phyloP scores from a whole-genome alignment of 495 filamentous ascomycete genomes.

The Lophiostoma macrostomum region DNA sequence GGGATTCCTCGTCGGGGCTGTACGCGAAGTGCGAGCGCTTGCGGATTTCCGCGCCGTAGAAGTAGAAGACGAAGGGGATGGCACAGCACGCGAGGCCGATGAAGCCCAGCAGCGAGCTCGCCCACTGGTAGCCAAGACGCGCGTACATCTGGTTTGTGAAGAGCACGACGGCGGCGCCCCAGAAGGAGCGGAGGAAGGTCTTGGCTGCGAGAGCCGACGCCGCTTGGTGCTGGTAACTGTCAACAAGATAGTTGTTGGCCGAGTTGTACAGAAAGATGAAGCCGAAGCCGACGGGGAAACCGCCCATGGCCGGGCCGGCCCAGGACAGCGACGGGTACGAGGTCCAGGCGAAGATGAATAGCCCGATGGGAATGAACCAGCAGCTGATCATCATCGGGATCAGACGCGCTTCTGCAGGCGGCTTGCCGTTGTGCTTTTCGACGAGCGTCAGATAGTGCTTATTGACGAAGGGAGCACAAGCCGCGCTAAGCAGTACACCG shows the following conservation, averaged over 20 bases:
- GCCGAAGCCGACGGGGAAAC: conserved; percentile 76
- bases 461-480: conserved; percentile 70
- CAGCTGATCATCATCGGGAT: conserved; percentile 84
- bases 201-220: conserved; percentile 82
- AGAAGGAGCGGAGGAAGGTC: conserved; percentile 74
- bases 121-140: conserved; percentile 72
- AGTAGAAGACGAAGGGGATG: conserved; percentile 76
- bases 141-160: conserved; percentile 77
- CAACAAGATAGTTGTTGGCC: conserved; percentile 79
- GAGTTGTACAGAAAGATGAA: conserved; percentile 86
- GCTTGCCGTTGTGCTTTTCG: conserved; percentile 59
- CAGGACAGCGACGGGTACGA: conserved; percentile 64
- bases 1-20: conserved; percentile 51
- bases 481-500: conserved; percentile 62
- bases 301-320: conserved; percentile 69
- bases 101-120: conserved; percentile 65
- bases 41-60: conserved; percentile 66
- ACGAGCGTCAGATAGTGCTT: conserved; percentile 67
- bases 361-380: conserved; percentile 72
- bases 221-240: conserved; percentile 82
- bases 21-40: conserved; percentile 65
- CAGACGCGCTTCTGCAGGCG: conserved; percentile 70
- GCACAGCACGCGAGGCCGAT: conserved; percentile 68
- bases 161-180: conserved; percentile 70
- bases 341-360: conserved; percentile 85